Conservation (phyloP, 176 grass and related monocot genomes). For the Elaeis guineensis region DNA sequence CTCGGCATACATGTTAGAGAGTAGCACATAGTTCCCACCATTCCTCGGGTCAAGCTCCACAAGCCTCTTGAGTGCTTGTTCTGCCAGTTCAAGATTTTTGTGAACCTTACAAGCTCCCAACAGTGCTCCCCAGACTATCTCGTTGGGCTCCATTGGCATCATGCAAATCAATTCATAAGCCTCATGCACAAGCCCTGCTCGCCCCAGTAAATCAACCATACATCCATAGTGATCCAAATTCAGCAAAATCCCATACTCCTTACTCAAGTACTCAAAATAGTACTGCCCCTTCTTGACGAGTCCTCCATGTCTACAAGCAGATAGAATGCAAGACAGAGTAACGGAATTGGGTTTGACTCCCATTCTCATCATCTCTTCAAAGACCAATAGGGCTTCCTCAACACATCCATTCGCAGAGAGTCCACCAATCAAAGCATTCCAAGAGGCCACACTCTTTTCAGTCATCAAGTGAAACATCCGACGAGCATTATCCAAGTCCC, state of each 20-base stretch:
- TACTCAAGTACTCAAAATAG: no score
- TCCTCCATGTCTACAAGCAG: slow-evolving; percentile 5
- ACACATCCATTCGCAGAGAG: background rate
- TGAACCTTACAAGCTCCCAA: background rate
- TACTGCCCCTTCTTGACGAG: background rate
- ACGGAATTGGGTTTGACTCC: background rate
- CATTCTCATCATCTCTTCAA: background rate
- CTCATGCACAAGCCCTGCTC: background rate
- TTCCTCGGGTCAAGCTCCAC: background rate
- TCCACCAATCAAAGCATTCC: slow-evolving; percentile 5
- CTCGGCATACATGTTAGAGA: background rate
- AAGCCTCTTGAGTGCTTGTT: background rate
- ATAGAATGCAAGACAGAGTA: background rate
- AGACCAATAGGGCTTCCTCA: background rate
- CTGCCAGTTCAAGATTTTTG: background rate
- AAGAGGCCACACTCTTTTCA: background rate
- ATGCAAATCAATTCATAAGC: background rate
- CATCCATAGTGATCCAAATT: no score
- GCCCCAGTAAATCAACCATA: background rate
- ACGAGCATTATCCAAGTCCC: background rate
- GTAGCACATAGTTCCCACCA: background rate
- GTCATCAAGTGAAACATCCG: background rate
- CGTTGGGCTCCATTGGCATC: background rate
- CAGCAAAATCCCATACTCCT: no score
- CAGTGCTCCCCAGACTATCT: background rate